phyloP scores from a whole-genome alignment of 306 rosid species.

The Senna tora region DNA sequence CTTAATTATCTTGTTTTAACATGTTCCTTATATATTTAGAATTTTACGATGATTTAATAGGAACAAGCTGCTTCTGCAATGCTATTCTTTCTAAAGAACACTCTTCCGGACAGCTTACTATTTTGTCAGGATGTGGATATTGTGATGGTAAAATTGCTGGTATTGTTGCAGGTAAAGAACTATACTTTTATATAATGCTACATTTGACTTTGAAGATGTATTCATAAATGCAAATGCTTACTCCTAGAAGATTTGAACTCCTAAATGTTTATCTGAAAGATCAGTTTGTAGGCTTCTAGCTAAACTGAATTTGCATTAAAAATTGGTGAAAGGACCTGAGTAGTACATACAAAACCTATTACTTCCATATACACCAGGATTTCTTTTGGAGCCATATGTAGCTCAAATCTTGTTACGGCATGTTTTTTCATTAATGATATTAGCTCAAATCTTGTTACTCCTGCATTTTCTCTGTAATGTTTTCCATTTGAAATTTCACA shows the following conservation, averaged over 20 bases:
- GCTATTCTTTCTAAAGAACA: conserved; percentile 48
- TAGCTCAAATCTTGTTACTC: conserved; percentile 14
- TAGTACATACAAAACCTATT: not conserved
- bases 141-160: conserved; percentile 36
- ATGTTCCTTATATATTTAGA: not conserved
- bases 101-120: conserved; percentile 50
- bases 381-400: conserved; percentile 11
- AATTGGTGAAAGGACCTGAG: not conserved
- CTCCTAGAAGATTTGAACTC: not conserved
- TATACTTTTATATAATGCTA: conserved; percentile 1
- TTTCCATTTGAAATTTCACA: conserved; percentile 9
- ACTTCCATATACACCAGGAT: not conserved
- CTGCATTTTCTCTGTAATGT: conserved; percentile 1
- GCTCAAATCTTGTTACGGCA: no score
- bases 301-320: not conserved
- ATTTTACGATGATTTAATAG: conserved; percentile 34
- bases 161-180: conserved; percentile 40
- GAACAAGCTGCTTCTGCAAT: conserved; percentile 49
- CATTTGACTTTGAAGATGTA: conserved; percentile 14
- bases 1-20: conserved; percentile 11
- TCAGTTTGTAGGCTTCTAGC: not conserved
- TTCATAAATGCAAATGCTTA: not conserved
- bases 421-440: conserved; percentile 2
- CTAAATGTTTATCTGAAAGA: not conserved
- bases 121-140: conserved; percentile 15